Base-by-base conservation (phyloP, 2,329 filamentous ascomycete genomes). In the Coniochaeta sp. region DNA sequence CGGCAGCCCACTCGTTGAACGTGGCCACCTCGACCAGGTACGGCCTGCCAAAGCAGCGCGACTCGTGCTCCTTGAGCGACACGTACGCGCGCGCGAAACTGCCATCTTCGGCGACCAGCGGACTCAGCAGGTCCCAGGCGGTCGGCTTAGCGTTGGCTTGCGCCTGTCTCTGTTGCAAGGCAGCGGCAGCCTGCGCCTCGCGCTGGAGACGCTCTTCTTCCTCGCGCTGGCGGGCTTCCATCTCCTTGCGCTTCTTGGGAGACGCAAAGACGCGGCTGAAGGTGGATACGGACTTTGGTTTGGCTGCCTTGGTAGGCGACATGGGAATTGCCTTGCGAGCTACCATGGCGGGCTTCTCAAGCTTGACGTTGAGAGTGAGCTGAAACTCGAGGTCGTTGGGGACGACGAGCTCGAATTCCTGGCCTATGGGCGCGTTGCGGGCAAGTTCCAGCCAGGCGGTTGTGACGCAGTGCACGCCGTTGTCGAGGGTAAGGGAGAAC, bases 371-470 rank as follows among this genome's bases (percentile, higher is more conserved):
- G 16, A 99, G 83, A 0, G 95, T 98, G 43, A 99, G 84, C 75
- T 99, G 95, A 77, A 99, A 99, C 73, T 99, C 95, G n/a, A 99
- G 85, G 67, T 99, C 95, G 67, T 96, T 95, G 57, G 96, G 88
- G 28, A 99, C 95, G 34, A 98, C 93, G 52, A 99, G 86, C 76
- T 99, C 95, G 68, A 99, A 99, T 72, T 99, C 95, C 71, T 99
- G 95, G 7, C 93, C 95, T 67, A 99, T 98, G 0, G 95, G 92
- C 1, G 95, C 93, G 62, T 90, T 93, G 67, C 90, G 89, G 22
- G 91, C 92, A 62, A 99, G 81, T 73, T 99, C 95, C 9, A 98
- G 81, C 90, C 92, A 97, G 0, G 92, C 89, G 3, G 95, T 99
- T 0, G 95, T 99, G 17, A 99, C 95, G 69, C 95, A 99, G 73